Evolutionary conservation across 2,329 filamentous ascomycete genomes (phyloP), one percentile per base, ranked within the genome.

Genomic region (Huntiella savannae): DNA sequence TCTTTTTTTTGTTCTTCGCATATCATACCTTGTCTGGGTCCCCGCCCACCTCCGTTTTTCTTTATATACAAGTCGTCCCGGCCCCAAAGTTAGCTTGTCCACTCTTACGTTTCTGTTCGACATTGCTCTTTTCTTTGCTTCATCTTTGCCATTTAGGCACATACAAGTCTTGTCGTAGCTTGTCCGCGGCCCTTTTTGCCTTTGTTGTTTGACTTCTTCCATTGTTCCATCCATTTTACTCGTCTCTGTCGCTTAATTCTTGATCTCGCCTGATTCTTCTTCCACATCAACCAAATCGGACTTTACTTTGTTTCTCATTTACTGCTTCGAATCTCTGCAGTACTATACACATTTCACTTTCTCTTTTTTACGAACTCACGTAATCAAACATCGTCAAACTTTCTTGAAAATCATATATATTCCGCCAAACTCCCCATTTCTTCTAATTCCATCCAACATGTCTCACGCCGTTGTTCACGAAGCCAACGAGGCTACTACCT

Each of bases 401-500:
- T 16, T 5, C 15, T 35, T 11, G 13, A 5, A 36, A 13, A 22
- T 35, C 22, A 6, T 8, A 28, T 28, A 28, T 28, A 28, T 4
- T 28, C 22, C 22, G 22, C 22, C 22, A 28, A 28, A 38, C 28
- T 16, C 12, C 17, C 5, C n/a, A 45, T 28, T 15, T 16, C 45
- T n/a, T n/a, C 45, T 43, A 37, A 34, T 47, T 32, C 32, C 15
- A 12, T 34, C 10, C 45, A 33, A 28, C 10, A 41, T 41, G 40
- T 41, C 40, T 28, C 40, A 41, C 11, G 19, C 70, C 41, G 77
- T 82, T 56, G 80, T 86, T 56, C 69, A 70, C 51, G 82, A 86
- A 68, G 79, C 81, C 57, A 80, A 85, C 62, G 64, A 77, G 58
- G 79, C 85, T 55, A 77, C 83, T 62, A 86, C 80, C 15, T 84